Percentiles rank a stretch among this genome's conserved stretches.
Evolutionary conservation across 1,284 basidiomycete species (phyloP).

Genomic region (Papiliotrema fonsecae): DNA sequence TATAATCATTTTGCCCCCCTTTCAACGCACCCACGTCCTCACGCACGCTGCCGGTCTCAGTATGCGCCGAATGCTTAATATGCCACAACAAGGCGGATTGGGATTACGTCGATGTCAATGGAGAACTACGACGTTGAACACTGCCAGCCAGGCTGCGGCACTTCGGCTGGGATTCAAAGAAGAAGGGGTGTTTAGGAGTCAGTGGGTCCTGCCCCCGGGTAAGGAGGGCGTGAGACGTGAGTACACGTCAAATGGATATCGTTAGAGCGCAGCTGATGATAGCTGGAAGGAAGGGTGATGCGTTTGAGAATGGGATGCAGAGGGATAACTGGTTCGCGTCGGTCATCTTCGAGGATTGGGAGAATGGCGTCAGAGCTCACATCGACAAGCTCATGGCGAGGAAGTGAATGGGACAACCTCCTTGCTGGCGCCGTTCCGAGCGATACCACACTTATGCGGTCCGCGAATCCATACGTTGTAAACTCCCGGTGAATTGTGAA

Average conservation of each 20-base stretch:
- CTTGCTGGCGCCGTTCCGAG: too few relatives aligned
- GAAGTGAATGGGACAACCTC: constrained; percentile 1
- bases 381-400: constrained; percentile 31
- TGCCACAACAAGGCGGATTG: constrained; percentile 28
- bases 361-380: constrained; percentile 28
- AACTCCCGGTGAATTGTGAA: not conserved
- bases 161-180: constrained; percentile 30
- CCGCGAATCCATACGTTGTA: not conserved
- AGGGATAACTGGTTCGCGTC: constrained; percentile 36
- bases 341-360: constrained; percentile 42
- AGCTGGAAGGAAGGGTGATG: not conserved
- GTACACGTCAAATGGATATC: constrained; percentile 5
- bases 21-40: constrained; percentile 38
- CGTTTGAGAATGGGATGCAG: not conserved
- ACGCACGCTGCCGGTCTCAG: constrained; percentile 37
- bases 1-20: constrained; percentile 33
- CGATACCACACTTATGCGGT: too few relatives aligned
- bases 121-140: constrained; percentile 36
- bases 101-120: constrained; percentile 40
- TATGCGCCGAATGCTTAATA: constrained; percentile 38
- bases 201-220: constrained; percentile 25
- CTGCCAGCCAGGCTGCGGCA: constrained; percentile 22
- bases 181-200: constrained; percentile 31
- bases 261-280: not conserved
- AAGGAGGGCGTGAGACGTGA: constrained; percentile 30